Evolutionary conservation across 768 basidiomycete genomes (phyloP).

Genomic region (Crepidotus variabilis): DNA sequence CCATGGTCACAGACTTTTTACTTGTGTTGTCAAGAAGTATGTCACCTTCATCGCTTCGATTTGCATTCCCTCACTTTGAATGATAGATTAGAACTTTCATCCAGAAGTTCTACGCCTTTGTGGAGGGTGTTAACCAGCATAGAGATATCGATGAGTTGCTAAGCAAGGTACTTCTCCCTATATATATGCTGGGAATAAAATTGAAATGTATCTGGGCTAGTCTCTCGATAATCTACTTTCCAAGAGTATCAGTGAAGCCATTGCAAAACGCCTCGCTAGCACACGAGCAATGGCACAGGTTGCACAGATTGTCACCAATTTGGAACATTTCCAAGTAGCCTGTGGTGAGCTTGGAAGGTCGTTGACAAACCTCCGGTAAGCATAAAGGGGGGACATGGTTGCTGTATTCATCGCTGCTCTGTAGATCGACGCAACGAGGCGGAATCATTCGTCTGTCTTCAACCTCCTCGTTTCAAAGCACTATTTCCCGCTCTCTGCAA

Average conservation of each 20-base stretch:
- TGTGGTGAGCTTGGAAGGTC: constrained; percentile 83
- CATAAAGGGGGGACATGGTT: background rate
- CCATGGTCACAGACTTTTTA: constrained; percentile 97
- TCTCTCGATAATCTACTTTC: constrained; percentile 83
- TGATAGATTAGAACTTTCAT: constrained; percentile 81
- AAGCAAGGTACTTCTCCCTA: constrained; percentile 57
- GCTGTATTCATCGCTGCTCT: background rate
- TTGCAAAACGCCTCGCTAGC: constrained; percentile 66
- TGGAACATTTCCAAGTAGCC: constrained; percentile 87
- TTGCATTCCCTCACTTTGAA: background rate
- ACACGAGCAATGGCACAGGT: constrained; percentile 86
- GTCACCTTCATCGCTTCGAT: constrained; percentile 12
- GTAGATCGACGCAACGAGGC: constrained; percentile 78
- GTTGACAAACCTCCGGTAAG: constrained; percentile 76
- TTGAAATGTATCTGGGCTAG: constrained; percentile 34
- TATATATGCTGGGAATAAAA: background rate
- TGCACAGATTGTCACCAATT: constrained; percentile 87
- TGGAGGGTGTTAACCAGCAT: constrained; percentile 93
- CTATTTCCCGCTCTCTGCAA: constrained; percentile 63
- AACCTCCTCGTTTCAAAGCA: constrained; percentile 60
- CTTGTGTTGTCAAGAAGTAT: constrained; percentile 86
- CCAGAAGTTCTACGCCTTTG: constrained; percentile 93
- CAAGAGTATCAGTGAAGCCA: constrained; percentile 70
- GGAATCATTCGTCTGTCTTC: constrained; percentile 73
- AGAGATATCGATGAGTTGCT: constrained; percentile 89